Conservation (phyloP, 1,284 basidiomycete genomes). For the Ustilago loliicola region DNA sequence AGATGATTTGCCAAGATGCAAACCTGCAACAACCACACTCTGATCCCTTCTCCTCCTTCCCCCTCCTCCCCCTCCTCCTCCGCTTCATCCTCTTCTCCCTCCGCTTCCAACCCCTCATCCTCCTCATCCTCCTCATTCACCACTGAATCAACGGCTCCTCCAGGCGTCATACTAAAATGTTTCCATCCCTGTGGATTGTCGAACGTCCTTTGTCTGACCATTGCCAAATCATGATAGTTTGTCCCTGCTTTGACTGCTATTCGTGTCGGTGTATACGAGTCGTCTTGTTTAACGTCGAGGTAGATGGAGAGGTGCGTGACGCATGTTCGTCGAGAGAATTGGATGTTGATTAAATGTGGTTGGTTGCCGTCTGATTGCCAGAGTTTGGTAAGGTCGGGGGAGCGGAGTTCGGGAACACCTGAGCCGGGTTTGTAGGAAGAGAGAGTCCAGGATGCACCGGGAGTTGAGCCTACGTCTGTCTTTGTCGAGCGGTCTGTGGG, state of each 20-base stretch:
- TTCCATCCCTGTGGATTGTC: conserved; percentile 89
- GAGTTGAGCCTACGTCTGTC: conserved; percentile 58
- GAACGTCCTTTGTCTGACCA: conserved; percentile 72
- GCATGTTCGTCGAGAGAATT: conserved; percentile 89
- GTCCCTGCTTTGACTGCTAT: conserved; percentile 92
- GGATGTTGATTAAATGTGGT: conserved; percentile 93
- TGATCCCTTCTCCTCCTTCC: conserved; percentile 39
- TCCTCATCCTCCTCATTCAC: conserved; percentile 77
- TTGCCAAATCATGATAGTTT: conserved; percentile 89
- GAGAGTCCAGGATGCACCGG: conserved; percentile 89
- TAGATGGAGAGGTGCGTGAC: conserved; percentile 89
- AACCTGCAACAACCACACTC: conserved; percentile 86
- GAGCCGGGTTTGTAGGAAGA: conserved; percentile 97
- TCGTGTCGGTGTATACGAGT: conserved; percentile 95
- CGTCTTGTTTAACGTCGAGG: conserved; percentile 88
- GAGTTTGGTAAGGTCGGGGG: conserved; percentile 89
- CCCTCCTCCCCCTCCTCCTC: conserved; percentile 63
- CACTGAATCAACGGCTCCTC: conserved; percentile 72
- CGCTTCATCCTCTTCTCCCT: conserved; percentile 11
- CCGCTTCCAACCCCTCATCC: conserved; percentile 15
- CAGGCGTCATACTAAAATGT: conserved; percentile 80
- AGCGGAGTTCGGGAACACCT: conserved; percentile 89
- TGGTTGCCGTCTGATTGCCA: conserved; percentile 99
- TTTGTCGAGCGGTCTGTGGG: conserved; percentile 60
- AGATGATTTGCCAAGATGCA: conserved; percentile 93